Conservation (phyloP, 768 basidiomycete species). For the Lactarius pseudohatsudake region DNA sequence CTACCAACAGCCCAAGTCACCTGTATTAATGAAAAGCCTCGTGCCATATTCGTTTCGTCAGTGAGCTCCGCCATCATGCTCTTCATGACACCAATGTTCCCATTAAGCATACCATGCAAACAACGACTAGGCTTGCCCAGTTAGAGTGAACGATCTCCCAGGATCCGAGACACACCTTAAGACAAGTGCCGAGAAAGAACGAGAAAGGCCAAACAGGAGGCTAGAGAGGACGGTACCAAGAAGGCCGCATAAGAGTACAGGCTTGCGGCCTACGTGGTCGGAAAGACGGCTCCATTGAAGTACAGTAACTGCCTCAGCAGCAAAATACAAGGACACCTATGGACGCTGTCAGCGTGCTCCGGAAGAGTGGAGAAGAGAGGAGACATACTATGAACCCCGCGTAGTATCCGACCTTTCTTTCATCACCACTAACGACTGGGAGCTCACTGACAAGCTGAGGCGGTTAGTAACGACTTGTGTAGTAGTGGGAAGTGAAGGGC, state of each 20-base stretch:
- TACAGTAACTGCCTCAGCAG: slow-evolving; percentile 45
- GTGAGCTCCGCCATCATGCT: slow-evolving; percentile 33
- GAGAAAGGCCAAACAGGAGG: slow-evolving; percentile 40
- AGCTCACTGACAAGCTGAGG: slow-evolving; percentile 43
- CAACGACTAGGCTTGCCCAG: background rate
- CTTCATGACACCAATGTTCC: slow-evolving; percentile 38
- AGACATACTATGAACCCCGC: slow-evolving; percentile 48
- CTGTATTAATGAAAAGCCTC: background rate
- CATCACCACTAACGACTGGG: slow-evolving; percentile 45
- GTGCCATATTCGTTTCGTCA: slow-evolving; percentile 7
- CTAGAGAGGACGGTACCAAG: slow-evolving; percentile 37
- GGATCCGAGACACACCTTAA: background rate
- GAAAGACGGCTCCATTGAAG: slow-evolving; percentile 49
- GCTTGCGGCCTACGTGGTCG: slow-evolving; percentile 49
- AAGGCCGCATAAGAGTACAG: slow-evolving; percentile 44
- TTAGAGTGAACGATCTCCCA: background rate
- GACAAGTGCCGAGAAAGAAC: slow-evolving; percentile 36
- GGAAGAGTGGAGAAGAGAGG: background rate
- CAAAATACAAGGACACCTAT: slow-evolving; percentile 49
- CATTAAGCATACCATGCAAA: slow-evolving; percentile 40
- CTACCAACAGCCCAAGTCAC: background rate
- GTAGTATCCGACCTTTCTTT: slow-evolving; percentile 30
- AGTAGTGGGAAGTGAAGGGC: background rate
- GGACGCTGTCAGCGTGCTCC: background rate
- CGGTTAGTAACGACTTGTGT: background rate